These are phyloP conservation scores for Raphanus raphanistrum DNA, from an alignment of 345 rosid genomes.

Conservation along the genomic window DNA sequence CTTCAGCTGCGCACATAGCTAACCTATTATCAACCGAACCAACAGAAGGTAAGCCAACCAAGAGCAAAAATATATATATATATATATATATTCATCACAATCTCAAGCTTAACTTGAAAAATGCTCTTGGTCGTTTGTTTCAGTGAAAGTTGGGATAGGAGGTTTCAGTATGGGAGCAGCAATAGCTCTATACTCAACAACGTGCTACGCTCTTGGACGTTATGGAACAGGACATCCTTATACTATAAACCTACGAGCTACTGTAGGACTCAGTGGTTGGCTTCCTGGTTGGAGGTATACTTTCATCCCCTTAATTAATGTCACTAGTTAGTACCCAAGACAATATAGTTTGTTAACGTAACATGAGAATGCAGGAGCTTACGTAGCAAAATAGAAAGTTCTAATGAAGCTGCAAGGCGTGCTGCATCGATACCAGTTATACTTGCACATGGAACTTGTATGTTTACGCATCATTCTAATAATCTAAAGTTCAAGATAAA, in stretches of 20 bases:
- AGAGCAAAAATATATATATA: constrained; percentile 1
- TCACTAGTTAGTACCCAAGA: constrained; percentile 8
- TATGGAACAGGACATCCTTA: constrained; percentile 54
- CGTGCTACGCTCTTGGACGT: constrained; percentile 53
- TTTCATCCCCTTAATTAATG: neutral
- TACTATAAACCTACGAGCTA: constrained; percentile 49
- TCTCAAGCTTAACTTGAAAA: constrained; percentile 14
- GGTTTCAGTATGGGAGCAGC: constrained; percentile 92
- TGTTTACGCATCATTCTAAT: neutral
- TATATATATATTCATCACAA: neutral
- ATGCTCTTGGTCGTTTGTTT: constrained; percentile 12
- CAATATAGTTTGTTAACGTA: constrained; percentile 5
- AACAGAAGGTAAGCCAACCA: constrained; percentile 50
- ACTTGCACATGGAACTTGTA: constrained; percentile 63
- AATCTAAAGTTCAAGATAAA: constrained; percentile 1
- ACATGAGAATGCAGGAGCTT: constrained; percentile 47
- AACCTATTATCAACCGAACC: constrained; percentile 74
- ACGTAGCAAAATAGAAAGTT: constrained; percentile 53
- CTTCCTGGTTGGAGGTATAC: constrained; percentile 65
- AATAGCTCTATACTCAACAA: constrained; percentile 62
- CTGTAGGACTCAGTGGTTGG: constrained; percentile 68
- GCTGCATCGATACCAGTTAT: constrained; percentile 63
- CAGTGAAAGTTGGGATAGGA: constrained; percentile 64
- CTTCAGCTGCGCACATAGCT: constrained; percentile 76
- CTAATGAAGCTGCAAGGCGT: constrained; percentile 51